These are phyloP conservation scores for Aaosphaeria arxii DNA, from an alignment of 2,329 filamentous ascomycete genomes.

Conservation along the genomic window DNA sequence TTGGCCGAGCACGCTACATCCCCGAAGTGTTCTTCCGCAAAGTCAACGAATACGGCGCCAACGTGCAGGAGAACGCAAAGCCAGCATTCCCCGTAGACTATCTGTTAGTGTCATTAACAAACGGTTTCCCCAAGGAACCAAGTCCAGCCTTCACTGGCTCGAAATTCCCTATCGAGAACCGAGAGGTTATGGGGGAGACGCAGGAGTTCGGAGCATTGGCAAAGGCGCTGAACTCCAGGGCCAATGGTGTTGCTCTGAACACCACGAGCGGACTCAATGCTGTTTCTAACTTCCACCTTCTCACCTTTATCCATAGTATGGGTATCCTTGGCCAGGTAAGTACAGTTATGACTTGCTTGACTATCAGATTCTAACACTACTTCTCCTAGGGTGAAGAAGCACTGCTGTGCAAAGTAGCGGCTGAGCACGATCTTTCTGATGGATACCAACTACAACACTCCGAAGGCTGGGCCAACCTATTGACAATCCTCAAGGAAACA, in stretches of 20 bases:
- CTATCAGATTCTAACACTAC: slow-evolving; percentile 5
- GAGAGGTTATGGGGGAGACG: slow-evolving; percentile 78
- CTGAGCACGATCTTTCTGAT: slow-evolving; percentile 74
- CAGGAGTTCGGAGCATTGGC: slow-evolving; percentile 71
- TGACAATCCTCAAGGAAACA: slow-evolving; percentile 91
- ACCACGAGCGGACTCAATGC: slow-evolving; percentile 63
- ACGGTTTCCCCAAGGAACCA: slow-evolving; percentile 84
- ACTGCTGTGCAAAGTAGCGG: slow-evolving; percentile 81
- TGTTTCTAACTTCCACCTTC: slow-evolving; percentile 89
- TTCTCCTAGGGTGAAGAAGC: slow-evolving; percentile 75
- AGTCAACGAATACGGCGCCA: slow-evolving; percentile 94
- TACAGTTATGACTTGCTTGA: not conserved
- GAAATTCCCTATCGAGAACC: slow-evolving; percentile 87
- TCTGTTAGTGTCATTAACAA: slow-evolving; percentile 89
- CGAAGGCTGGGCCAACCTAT: slow-evolving; percentile 88
- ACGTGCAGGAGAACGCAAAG: slow-evolving; percentile 96
- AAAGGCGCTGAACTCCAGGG: slow-evolving; percentile 64
- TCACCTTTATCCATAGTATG: slow-evolving; percentile 81
- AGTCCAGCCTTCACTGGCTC: slow-evolving; percentile 71
- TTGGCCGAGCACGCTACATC: slow-evolving; percentile 76
- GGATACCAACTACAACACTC: slow-evolving; percentile 81
- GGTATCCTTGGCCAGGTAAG: slow-evolving; percentile 79
- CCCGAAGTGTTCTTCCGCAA: slow-evolving; percentile 95
- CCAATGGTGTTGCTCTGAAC: slow-evolving; percentile 51
- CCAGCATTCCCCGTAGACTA: slow-evolving; percentile 96